These are phyloP conservation scores for Trichoderma atrobrunneum DNA, from an alignment of 2,329 filamentous ascomycete species.

Conservation along the genomic window DNA sequence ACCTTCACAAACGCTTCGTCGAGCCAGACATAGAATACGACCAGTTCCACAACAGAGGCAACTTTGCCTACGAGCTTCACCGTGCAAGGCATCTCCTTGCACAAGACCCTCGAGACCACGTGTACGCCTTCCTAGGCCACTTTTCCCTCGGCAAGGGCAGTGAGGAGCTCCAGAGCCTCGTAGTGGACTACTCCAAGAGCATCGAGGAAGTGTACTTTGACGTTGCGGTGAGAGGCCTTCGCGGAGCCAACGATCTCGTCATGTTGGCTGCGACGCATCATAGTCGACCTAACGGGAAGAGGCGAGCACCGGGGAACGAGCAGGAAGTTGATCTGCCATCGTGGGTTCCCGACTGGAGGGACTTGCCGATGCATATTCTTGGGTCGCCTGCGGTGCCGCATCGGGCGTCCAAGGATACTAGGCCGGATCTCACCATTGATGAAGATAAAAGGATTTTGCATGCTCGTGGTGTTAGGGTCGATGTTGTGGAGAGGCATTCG, in stretches of 20 bases:
- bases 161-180: constrained; percentile 25
- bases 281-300: background rate
- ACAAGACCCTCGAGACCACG: constrained; percentile 35
- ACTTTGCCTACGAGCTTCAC: constrained; percentile 38
- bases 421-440: constrained; percentile 30
- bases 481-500: constrained; percentile 26
- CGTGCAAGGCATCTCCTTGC: constrained; percentile 33
- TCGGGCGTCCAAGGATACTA: constrained; percentile 28
- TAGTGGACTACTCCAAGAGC: constrained; percentile 31
- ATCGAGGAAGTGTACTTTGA: constrained; percentile 35
- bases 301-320: background rate
- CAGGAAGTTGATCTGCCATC: constrained; percentile 27
- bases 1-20: constrained; percentile 34
- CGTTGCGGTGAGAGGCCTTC: constrained; percentile 32
- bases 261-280: constrained; percentile 31
- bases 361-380: constrained; percentile 33
- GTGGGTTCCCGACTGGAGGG: constrained; percentile 40
- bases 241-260: constrained; percentile 30
- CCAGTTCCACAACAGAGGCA: constrained; percentile 32
- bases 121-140: constrained; percentile 38
- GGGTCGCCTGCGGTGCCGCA: constrained; percentile 34
- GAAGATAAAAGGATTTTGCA: constrained; percentile 25
- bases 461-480: constrained; percentile 31
- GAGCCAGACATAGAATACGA: constrained; percentile 31
- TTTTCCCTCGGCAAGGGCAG: constrained; percentile 31